Base-by-base conservation (phyloP, 2,329 filamentous ascomycete species). In the Chaetomium globosum region DNA sequence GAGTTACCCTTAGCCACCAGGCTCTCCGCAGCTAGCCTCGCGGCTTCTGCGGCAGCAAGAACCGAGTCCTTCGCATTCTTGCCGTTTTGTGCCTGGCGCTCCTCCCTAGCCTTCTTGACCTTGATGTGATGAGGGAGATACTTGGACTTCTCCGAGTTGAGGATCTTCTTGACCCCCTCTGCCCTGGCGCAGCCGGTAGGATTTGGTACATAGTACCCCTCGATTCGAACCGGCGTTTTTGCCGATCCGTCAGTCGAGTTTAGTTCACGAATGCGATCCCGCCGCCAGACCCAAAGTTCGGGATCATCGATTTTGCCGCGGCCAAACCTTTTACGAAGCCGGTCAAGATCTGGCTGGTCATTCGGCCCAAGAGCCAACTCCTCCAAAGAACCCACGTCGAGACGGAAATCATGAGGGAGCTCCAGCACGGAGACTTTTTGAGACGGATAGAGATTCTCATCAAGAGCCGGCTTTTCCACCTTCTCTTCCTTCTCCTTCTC, bases 101-200 rank as follows among this genome's bases (percentile, higher is more conserved):
- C 93, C 77, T 97, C 93, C 59, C 93, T 87, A 28, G 90, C 92
- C 78, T 90, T 95, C 76, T 95, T 91, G 23, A 99, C 92, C 74
- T 96, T 96, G 79, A 99, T 95, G 70, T 96, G 93, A 81, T 99
- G 95, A 49, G 95, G 95, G 8, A 99, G 84, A 75, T 99, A 99
- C 75, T 97, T 97, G 31, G 93, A 97, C 81, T 99, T 99, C 77
- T 99, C 95, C 0, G 92, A 92, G 76, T 99, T 96, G 68, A 96
- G 85, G 64, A 99, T 98, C 81, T 94, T 96, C 81, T 96, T 94
- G 73, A 93, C 88, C 31, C 93, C 93, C 79, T 99, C 93, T 0
- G 95, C 97, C 64, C 95, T 87, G 64, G 95, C 95, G 71, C 88
- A 91, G 39, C 95, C 95, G 10, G 92, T 92, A 0, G 83, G 68